Conservation (phyloP, 2,329 filamentous ascomycete genomes). For the Calonectria leucothoes region DNA sequence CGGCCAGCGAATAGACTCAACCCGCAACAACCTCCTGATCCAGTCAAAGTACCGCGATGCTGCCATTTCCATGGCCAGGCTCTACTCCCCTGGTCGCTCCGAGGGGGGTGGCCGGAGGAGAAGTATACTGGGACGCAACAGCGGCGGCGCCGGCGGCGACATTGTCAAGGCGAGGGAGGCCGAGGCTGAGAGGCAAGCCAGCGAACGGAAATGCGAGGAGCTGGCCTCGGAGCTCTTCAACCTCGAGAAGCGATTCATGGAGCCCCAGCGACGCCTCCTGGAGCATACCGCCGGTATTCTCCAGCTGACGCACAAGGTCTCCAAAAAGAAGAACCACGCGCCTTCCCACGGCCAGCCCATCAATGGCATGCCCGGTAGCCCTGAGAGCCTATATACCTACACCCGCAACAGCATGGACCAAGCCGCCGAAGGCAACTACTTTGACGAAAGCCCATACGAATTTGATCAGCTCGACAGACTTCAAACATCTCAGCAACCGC, state of each 20-base stretch:
- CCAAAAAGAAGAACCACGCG: constrained; percentile 66
- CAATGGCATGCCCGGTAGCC: constrained; percentile 77
- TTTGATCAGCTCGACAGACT: constrained; percentile 72
- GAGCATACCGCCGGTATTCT: constrained; percentile 94
- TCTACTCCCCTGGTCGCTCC: constrained; percentile 73
- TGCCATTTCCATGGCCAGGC: constrained; percentile 83
- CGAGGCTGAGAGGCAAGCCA: constrained; percentile 79
- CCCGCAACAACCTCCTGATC: constrained; percentile 84
- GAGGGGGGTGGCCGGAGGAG: constrained; percentile 62
- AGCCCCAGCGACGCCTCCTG: constrained; percentile 80
- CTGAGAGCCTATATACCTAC: constrained; percentile 80
- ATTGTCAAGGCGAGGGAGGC: constrained; percentile 67
- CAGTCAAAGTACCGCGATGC: constrained; percentile 97
- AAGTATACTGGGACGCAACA: constrained; percentile 63
- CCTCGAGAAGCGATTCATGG: constrained; percentile 80
- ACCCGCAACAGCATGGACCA: constrained; percentile 69
- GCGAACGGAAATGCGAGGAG: constrained; percentile 86
- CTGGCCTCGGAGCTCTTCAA: constrained; percentile 83
- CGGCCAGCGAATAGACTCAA: constrained; percentile 81
- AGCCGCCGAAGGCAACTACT: constrained; percentile 68
- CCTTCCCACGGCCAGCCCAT: constrained; percentile 52
- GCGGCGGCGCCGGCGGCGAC: constrained; percentile 50
- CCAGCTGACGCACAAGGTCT: constrained; percentile 85
- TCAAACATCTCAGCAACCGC: constrained; percentile 41
- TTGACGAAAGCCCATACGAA: constrained; percentile 80